Conservation (phyloP, 2,329 filamentous ascomycete species). For the Penicillium decumbens region DNA sequence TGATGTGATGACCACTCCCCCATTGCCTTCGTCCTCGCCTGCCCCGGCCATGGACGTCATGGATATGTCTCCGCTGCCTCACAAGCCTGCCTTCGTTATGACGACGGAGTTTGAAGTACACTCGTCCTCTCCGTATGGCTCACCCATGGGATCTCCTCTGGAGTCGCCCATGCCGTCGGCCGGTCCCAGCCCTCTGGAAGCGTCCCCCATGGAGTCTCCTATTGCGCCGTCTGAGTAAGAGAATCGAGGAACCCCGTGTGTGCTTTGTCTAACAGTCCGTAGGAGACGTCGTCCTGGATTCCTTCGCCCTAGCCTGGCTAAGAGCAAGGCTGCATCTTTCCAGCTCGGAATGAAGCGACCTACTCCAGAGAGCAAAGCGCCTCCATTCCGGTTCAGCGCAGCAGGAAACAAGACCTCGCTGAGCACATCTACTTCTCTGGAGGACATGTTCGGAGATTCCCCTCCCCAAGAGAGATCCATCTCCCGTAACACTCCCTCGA, state of each 20-base stretch:
- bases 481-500: constrained; percentile 57
- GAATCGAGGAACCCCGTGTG: background rate
- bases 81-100: constrained; percentile 68
- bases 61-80: constrained; percentile 89
- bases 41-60: constrained; percentile 68
- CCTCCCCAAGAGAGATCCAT: constrained; percentile 66
- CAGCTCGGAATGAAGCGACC: constrained; percentile 59
- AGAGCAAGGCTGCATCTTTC: constrained; percentile 70
- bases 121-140: constrained; percentile 64
- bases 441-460: constrained; percentile 76
- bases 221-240: constrained; percentile 37
- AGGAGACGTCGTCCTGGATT: constrained; percentile 65
- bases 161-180: constrained; percentile 39
- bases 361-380: constrained; percentile 60
- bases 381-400: constrained; percentile 71
- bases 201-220: constrained; percentile 36
- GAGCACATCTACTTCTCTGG: constrained; percentile 62
- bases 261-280: constrained; percentile 23
- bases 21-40: constrained; percentile 78
- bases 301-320: constrained; percentile 68
- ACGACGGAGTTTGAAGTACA: constrained; percentile 60
- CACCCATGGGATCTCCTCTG: constrained; percentile 43
- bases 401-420: constrained; percentile 49
- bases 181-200: constrained; percentile 38
- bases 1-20: constrained; percentile 79